These are phyloP conservation scores for Camillea tinctor DNA, from an alignment of 2,329 filamentous ascomycete genomes.

Conservation along the genomic window DNA sequence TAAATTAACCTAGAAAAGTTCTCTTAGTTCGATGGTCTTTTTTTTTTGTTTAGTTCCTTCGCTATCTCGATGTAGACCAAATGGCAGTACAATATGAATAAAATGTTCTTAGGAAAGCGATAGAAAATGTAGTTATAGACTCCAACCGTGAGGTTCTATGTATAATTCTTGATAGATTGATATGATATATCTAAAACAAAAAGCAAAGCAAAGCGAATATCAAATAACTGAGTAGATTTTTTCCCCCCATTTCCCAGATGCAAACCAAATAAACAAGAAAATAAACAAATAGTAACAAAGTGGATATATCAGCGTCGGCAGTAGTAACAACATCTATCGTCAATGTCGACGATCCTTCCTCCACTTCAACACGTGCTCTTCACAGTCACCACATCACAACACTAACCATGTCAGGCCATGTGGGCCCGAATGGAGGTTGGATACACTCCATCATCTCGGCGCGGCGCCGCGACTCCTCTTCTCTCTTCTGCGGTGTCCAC, in stretches of 20 bases:
- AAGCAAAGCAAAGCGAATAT: not conserved
- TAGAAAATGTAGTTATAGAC: too few species aligned
- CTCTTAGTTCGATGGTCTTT: too few species aligned
- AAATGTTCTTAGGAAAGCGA: too few species aligned
- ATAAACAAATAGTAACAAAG: not conserved
- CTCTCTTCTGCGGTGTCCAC: conserved; percentile 5
- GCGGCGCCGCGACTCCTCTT: not conserved
- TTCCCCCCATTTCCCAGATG: not conserved
- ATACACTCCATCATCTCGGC: not conserved
- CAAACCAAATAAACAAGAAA: not conserved
- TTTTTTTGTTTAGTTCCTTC: too few species aligned
- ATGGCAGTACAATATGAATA: too few species aligned
- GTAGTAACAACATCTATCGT: not conserved
- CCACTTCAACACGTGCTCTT: not conserved
- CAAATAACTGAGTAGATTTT: not conserved
- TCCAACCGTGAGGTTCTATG: too few species aligned
- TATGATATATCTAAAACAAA: not conserved
- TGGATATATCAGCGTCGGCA: not conserved
- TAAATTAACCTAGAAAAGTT: too few species aligned
- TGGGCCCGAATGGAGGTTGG: not conserved
- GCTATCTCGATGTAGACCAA: too few species aligned
- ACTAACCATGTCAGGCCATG: not conserved
- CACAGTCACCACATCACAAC: not conserved
- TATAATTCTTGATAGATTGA: not conserved
- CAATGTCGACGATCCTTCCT: not conserved